A percentile compares a stretch with the other conserved stretches of the same genome.
Evolutionary conservation across 305 asterid species (phyloP).

Genomic region (Striga hermonthica): DNA sequence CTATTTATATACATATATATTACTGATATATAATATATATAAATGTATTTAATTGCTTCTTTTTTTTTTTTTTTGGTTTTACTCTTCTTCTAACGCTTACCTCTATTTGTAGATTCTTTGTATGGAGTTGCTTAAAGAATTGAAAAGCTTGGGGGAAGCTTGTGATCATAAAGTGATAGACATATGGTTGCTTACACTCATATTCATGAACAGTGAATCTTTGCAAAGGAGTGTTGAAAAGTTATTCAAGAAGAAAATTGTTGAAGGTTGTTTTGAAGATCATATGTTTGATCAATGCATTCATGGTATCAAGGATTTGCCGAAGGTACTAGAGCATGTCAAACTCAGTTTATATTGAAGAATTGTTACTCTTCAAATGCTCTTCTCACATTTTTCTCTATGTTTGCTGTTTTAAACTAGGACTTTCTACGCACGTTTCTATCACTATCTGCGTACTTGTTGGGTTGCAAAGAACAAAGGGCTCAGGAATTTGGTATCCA

Average conservation of each 20-base stretch:
- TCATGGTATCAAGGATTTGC: constrained; percentile 60
- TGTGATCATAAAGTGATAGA: constrained; percentile 74
- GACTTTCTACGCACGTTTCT: constrained; percentile 68
- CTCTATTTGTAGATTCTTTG: constrained; percentile 55
- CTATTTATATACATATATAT: too few relatives aligned
- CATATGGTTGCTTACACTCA: constrained; percentile 67
- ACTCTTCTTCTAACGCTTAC: constrained; percentile 23
- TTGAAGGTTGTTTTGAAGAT: constrained; percentile 69
- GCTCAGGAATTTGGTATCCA: constrained; percentile 65
- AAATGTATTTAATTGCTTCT: constrained; percentile 7
- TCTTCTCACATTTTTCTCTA: constrained; percentile 21
- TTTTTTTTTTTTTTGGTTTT: neutral
- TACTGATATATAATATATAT: neutral
- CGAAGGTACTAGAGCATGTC: constrained; percentile 49
- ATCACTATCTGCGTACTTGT: constrained; percentile 62
- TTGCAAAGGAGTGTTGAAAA: constrained; percentile 71
- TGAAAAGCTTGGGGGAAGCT: constrained; percentile 62
- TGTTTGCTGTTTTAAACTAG: constrained; percentile 36
- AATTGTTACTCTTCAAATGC: constrained; percentile 27
- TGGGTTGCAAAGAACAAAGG: constrained; percentile 77
- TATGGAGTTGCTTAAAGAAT: constrained; percentile 71
- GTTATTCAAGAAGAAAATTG: constrained; percentile 70
- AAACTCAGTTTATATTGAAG: constrained; percentile 18
- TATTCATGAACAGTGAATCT: constrained; percentile 59
- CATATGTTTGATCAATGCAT: constrained; percentile 69